A percentile compares a stretch with the other conserved stretches of the same genome.
phyloP scores from a whole-genome alignment of 1,284 basidiomycete genomes.

The Sutorius eximius region DNA sequence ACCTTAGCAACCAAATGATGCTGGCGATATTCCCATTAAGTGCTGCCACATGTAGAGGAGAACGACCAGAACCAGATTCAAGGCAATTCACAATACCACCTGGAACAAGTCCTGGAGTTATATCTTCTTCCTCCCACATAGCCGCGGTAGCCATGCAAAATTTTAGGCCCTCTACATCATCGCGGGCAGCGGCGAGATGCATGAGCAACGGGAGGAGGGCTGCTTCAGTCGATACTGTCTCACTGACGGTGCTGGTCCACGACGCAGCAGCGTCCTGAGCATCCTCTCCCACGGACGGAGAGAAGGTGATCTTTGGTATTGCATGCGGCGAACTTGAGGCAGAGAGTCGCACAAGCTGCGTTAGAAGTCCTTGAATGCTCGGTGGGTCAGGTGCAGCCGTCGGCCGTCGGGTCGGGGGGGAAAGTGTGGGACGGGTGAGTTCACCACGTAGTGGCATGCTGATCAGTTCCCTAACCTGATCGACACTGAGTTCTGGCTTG shows the following conservation, averaged over 20 bases:
- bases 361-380: conserved; percentile 61
- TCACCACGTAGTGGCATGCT: conserved; percentile 83
- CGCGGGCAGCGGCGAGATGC: conserved; percentile 70
- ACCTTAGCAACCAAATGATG: conserved; percentile 63
- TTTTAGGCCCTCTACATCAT: conserved; percentile 61
- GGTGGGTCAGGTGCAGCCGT: conserved; percentile 54
- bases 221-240: conserved; percentile 65
- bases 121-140: conserved; percentile 29
- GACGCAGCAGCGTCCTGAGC: conserved; percentile 59
- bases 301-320: conserved; percentile 47
- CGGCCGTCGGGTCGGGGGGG: conserved; percentile 43
- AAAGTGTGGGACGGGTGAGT: conserved; percentile 56
- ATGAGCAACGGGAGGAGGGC: conserved; percentile 74
- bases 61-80: conserved; percentile 66
- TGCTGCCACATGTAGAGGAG: conserved; percentile 81
- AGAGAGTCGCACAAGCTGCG: conserved; percentile 67
- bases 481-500: conserved; percentile 70
- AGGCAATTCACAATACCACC: conserved; percentile 72
- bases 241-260: conserved; percentile 75
- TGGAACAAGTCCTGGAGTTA: conserved; percentile 39
- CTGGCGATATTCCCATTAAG: conserved; percentile 62
- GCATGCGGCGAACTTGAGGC: conserved; percentile 36
- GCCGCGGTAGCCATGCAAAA: conserved; percentile 52
- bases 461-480: conserved; percentile 77
- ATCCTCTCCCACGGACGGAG: conserved; percentile 38